Evolutionary conservation across 2,329 filamentous ascomycete genomes (phyloP), one percentile per base, ranked within the genome.

Genomic region (Zalaria obscura): DNA sequence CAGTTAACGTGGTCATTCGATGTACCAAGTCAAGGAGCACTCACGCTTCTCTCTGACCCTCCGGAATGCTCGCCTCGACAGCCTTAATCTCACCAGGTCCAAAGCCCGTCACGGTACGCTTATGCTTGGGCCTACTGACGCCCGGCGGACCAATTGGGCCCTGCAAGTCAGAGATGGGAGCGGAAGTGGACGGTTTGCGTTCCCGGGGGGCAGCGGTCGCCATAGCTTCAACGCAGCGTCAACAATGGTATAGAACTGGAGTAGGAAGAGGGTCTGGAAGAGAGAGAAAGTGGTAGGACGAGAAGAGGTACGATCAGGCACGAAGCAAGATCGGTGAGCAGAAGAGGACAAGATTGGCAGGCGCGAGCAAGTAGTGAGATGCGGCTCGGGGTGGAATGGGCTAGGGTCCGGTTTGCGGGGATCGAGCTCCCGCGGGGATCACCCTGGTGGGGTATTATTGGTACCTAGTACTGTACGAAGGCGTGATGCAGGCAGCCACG

Each of bases 21-120:
- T 18, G 18, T 18, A 18, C 18, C 18, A 18, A 18, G 18, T 18
- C 18, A 18, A 18, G 18, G 18, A 18, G 18, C 18, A 73, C 77
- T 82, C 73, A 93, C 59, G 85, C 83, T 54, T 76, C 84, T 49
- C 88, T 79, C 68, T 93, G 80, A 29, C 80, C 78, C 62, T 95
- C 88, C 37, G 89, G 89, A 56, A 96, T 93, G 46, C 66, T 78
- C 69, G 87, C 86, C 68, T 96, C 88, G 38, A 96, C 85, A 54
- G 67, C 81, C 70, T 94, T 95, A 69, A 95, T 95, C 59, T 98
- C 91, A 31, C 76, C 70, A 27, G 87, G 75, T 29, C 87, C 88
- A 58, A 96, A 91, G 5, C 91, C 91, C 6, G 91, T 98, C 50
- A 84, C 83, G n/a, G 89, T 96, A 52, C 91, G 78, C 72, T 86